Evolutionary conservation across 2,329 filamentous ascomycete genomes (phyloP).

Genomic region (Pseudogymnoascus sp.): DNA sequence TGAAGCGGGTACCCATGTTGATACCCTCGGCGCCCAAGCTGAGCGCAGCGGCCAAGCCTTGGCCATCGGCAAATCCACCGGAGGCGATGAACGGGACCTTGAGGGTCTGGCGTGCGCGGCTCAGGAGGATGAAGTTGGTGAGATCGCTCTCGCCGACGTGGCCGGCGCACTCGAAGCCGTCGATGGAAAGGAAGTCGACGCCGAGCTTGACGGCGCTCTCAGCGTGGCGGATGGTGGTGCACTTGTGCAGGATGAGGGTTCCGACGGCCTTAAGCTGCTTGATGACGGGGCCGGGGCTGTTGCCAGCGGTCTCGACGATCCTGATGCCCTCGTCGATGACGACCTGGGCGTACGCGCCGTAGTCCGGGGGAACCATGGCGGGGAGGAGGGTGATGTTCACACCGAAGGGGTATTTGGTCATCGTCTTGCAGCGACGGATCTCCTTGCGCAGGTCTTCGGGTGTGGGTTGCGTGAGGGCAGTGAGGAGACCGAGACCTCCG

Average conservation of each 20-base stretch:
- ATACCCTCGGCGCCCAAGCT: conserved; percentile 85
- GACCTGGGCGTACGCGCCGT: conserved; percentile 81
- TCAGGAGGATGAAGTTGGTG: conserved; percentile 83
- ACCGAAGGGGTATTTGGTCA: conserved; percentile 75
- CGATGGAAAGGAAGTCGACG: conserved; percentile 93
- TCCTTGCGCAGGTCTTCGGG: conserved; percentile 89
- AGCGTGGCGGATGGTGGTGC: conserved; percentile 91
- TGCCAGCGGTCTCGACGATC: conserved; percentile 89
- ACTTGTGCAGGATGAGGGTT: conserved; percentile 86
- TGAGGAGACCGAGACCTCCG: conserved; percentile 76
- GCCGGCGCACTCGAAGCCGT: conserved; percentile 93
- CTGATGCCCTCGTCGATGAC: conserved; percentile 88
- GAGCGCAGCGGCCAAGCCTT: conserved; percentile 85
- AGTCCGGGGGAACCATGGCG: conserved; percentile 82
- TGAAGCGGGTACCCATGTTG: conserved; percentile 98
- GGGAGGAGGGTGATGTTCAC: conserved; percentile 95
- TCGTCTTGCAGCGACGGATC: conserved; percentile 74
- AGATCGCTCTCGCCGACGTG: conserved; percentile 84
- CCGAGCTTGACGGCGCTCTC: conserved; percentile 86
- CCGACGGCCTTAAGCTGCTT: conserved; percentile 73
- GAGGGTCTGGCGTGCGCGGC: conserved; percentile 74
- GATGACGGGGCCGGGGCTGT: conserved; percentile 86
- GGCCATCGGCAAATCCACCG: conserved; percentile 89
- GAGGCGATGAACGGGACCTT: conserved; percentile 89
- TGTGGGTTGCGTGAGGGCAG: conserved; percentile 83